Conservation (phyloP, 2,329 filamentous ascomycete genomes). For the Fusarium vanettenii region DNA sequence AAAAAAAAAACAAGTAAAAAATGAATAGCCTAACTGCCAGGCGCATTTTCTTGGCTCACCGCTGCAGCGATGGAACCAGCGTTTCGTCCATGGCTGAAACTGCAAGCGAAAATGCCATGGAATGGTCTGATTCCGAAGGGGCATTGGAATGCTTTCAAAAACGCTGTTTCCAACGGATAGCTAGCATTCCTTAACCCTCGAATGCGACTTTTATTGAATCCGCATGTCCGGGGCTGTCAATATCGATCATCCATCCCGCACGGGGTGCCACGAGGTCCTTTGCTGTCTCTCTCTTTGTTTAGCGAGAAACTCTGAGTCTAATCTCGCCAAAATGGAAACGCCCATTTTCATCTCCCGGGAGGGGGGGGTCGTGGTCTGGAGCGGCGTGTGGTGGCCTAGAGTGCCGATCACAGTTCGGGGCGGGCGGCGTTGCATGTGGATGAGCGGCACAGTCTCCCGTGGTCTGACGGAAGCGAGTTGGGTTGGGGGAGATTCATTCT, state of each 20-base stretch:
- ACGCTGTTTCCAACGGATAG: background rate
- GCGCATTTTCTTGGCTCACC: constrained; percentile 12
- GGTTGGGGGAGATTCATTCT: constrained; percentile 39
- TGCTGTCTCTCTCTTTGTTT: background rate
- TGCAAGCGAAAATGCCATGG: background rate
- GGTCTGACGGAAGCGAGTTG: constrained; percentile 23
- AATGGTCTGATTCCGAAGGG: background rate
- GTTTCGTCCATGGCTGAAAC: background rate
- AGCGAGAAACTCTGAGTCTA: constrained; percentile 4
- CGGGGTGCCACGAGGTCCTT: constrained; percentile 10
- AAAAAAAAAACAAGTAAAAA: background rate
- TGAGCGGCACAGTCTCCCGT: constrained; percentile 20
- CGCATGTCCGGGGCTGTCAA: background rate
- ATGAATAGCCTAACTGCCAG: background rate
- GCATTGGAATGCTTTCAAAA: background rate
- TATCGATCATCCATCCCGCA: background rate
- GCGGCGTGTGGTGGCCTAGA: background rate
- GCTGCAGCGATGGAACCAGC: background rate
- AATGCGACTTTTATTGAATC: background rate
- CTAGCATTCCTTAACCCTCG: background rate
- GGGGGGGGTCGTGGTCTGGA: background rate
- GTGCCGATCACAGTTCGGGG: constrained; percentile 39
- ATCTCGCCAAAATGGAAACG: background rate
- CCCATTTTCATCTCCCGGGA: background rate
- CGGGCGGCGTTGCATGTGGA: constrained; percentile 11